Percentiles rank a stretch among this genome's conserved stretches.
These are phyloP conservation scores for Canavalia gladiata DNA, from an alignment of 306 rosid species.

Conservation along the genomic window DNA sequence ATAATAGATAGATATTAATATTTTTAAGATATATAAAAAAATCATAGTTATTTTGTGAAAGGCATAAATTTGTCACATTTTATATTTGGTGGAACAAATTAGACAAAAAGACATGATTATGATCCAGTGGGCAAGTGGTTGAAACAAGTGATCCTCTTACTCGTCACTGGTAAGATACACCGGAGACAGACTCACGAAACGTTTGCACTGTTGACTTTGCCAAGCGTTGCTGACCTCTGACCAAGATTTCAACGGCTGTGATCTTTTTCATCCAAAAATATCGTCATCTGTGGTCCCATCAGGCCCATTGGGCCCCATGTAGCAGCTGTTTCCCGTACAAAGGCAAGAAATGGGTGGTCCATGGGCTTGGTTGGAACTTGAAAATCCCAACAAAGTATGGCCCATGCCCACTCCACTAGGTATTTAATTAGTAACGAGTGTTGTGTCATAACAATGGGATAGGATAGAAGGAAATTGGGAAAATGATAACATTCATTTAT, in stretches of 20 bases:
- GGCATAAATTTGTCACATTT: not conserved
- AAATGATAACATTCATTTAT: slow-evolving; percentile 41
- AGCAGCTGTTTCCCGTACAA: slow-evolving; percentile 38
- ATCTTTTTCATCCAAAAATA: not conserved
- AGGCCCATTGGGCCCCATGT: slow-evolving; percentile 37
- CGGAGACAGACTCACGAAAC: not conserved
- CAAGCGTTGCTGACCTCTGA: not conserved
- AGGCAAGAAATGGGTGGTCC: slow-evolving; percentile 41
- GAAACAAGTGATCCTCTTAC: slow-evolving; percentile 7
- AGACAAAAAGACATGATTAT: slow-evolving; percentile 6
- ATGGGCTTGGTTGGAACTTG: slow-evolving; percentile 41
- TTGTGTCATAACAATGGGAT: slow-evolving; percentile 25
- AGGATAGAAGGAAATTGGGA: not conserved
- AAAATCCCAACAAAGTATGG: not conserved
- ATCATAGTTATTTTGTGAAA: too few species aligned
- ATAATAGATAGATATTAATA: too few species aligned
- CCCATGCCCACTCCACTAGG: slow-evolving; percentile 34
- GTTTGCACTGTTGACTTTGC: slow-evolving; percentile 31
- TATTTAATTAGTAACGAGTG: not conserved
- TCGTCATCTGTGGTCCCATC: not conserved
- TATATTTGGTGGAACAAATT: not conserved
- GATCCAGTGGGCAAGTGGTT: slow-evolving; percentile 43
- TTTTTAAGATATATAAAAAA: too few species aligned
- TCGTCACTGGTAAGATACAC: not conserved
- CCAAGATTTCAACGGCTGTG: slow-evolving; percentile 4